phyloP scores from a whole-genome alignment of 306 rosid genomes.

The Alnus glutinosa region DNA sequence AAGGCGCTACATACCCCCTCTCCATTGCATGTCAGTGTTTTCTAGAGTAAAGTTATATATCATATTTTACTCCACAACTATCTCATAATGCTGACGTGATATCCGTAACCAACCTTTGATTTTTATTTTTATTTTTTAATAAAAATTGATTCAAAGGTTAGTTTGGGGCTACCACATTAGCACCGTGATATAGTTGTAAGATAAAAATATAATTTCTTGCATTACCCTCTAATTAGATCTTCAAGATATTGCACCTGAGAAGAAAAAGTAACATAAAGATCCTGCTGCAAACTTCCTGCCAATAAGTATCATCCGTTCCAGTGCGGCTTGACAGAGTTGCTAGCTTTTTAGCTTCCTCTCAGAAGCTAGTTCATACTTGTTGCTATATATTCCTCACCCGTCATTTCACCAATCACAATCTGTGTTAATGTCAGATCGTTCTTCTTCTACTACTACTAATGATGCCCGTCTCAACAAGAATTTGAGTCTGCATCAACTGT shows the following conservation, averaged over 20 bases:
- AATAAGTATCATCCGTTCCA: background rate
- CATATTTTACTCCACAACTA: too few species aligned
- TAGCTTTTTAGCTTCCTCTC: background rate
- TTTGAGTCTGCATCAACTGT: constrained; percentile 17
- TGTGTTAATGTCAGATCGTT: background rate
- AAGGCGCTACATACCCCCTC: background rate
- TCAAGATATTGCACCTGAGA: background rate
- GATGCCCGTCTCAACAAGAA: background rate
- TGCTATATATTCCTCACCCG: background rate
- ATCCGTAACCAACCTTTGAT: too few species aligned
- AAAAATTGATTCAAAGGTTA: too few species aligned
- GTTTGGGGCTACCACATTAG: too few species aligned
- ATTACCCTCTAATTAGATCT: background rate
- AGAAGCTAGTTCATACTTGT: background rate
- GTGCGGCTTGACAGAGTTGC: background rate
- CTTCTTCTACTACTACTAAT: background rate
- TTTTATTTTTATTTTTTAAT: too few species aligned
- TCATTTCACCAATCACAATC: background rate
- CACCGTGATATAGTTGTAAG: too few species aligned
- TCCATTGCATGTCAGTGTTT: background rate
- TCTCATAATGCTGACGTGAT: background rate
- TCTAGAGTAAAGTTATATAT: too few species aligned
- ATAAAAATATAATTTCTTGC: too few species aligned
- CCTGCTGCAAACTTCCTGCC: background rate
- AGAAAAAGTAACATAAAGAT: background rate